Evolutionary conservation across 208 protist genomes (phyloP).

Genomic region (Leishmania tarentolae): DNA sequence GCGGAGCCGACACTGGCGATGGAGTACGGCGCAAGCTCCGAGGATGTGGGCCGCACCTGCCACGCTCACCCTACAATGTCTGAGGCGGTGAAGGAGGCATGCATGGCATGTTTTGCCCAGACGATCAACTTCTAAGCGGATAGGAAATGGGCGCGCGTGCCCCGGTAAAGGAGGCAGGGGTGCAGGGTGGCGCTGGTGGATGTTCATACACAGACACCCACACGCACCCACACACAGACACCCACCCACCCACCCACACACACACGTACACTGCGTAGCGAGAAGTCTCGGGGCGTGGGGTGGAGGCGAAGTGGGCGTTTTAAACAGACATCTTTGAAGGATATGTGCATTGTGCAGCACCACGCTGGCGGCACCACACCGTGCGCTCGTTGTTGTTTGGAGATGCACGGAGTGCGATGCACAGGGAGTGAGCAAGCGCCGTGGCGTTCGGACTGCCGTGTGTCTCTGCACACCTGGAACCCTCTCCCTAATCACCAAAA

Average conservation of each 20-base stretch:
- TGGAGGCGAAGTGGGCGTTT: neutral
- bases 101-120: slow-evolving; percentile 95
- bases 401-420: neutral
- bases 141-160: neutral
- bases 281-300: neutral
- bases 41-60: slow-evolving; percentile 98
- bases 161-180: neutral
- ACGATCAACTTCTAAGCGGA: slow-evolving; percentile 97
- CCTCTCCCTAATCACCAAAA: neutral
- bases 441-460: neutral
- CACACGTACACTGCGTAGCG: neutral
- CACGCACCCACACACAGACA: neutral
- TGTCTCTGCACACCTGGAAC: neutral
- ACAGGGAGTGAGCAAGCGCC: neutral
- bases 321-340: neutral
- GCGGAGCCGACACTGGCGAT: slow-evolving; percentile 97
- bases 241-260: neutral
- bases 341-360: neutral
- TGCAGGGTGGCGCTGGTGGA: neutral
- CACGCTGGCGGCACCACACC: neutral
- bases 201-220: neutral
- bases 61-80: slow-evolving; percentile 99
- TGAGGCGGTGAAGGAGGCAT: slow-evolving; percentile 99
- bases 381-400: neutral
- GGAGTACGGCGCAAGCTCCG: slow-evolving; percentile 97